These are phyloP conservation scores for Cordyceps tenuipes DNA, from an alignment of 2,329 filamentous ascomycete genomes.

Conservation along the genomic window DNA sequence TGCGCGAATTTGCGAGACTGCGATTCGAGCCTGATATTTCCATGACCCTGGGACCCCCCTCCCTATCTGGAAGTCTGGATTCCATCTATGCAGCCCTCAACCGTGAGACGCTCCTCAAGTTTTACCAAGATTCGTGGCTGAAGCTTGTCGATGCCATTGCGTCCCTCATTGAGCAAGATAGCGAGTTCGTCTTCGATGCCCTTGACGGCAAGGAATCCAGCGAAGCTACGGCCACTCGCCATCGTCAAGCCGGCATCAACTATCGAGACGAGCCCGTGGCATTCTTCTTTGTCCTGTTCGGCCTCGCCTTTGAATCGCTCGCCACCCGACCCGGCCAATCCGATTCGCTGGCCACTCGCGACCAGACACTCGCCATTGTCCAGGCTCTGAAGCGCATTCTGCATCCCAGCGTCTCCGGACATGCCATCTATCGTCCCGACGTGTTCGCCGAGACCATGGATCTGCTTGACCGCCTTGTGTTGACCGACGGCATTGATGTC, in stretches of 20 bases:
- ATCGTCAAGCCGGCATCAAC: constrained; percentile 74
- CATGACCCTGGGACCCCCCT: constrained; percentile 73
- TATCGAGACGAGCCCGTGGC: constrained; percentile 96
- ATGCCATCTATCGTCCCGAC: constrained; percentile 91
- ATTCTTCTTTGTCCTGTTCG: constrained; percentile 98
- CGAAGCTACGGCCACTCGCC: constrained; percentile 38
- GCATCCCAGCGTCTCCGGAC: constrained; percentile 86
- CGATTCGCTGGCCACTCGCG: constrained; percentile 54
- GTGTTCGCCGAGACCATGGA: constrained; percentile 98
- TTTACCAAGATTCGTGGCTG: constrained; percentile 96
- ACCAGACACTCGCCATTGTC: constrained; percentile 80
- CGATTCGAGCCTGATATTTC: constrained; percentile 97
- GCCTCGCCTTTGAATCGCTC: constrained; percentile 90
- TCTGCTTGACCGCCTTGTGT: constrained; percentile 79
- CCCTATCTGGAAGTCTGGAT: constrained; percentile 77
- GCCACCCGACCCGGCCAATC: constrained; percentile 59
- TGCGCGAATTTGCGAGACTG: constrained; percentile 87
- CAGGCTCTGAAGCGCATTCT: constrained; percentile 91
- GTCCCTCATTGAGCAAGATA: constrained; percentile 94
- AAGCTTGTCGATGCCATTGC: constrained; percentile 96
- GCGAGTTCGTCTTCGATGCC: constrained; percentile 94
- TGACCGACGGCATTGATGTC: constrained; percentile 83
- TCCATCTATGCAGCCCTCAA: constrained; percentile 93
- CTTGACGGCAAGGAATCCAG: constrained; percentile 71
- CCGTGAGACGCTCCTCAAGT: constrained; percentile 82